Base-by-base conservation (phyloP, 2,329 filamentous ascomycete genomes). In the Scedosporium dehoogii region DNA sequence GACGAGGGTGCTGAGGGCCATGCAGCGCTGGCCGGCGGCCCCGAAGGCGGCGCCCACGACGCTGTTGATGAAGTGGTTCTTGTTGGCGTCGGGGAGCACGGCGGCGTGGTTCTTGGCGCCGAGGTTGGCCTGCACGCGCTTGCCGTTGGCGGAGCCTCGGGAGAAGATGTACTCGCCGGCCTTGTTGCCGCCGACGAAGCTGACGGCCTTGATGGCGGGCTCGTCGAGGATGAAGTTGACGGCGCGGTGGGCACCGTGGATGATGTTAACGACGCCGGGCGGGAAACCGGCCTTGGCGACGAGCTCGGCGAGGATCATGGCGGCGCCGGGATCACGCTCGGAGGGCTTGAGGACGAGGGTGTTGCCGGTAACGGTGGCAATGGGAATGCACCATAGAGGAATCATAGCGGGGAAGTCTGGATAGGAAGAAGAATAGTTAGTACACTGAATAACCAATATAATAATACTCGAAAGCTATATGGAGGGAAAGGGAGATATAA, bases 381-480 rank as follows among this genome's bases (percentile, higher is more conserved):
- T 89, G 46, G 90, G 91, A 65, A 96, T 92, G 65, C 85, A 91
- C 90, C 90, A 96, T n/a, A 96, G 81, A 3, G 90, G 91, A 73
- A 96, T 94, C 90, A 96, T 96, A 69, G 90, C 90, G 53, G 90
- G 90, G 77, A 94, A 94, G 80, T 94, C 87, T 90, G 64, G 12
- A 61, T 6, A 16, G 10, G 10, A 10, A 25, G 48, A 10, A 55
- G 6, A 23, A 14, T 48, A 18, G 9, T 48, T 48, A 48, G 44
- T 5, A 48, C 16, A 48, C 16, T 7, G 21, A 48, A 48, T 21
- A 18, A 12, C 60, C n/a, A 33, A 3, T 9, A 33, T 48, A 42
- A 46, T 18, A 46, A 12, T 27, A 2, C 21, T 27, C 9, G 23
- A 7, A 4, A 27, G 12, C 16, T 2, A 44, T 12, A 29, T 29